Base-by-base conservation (phyloP, 345 rosid genomes). In the Odontarrhena argentea region DNA sequence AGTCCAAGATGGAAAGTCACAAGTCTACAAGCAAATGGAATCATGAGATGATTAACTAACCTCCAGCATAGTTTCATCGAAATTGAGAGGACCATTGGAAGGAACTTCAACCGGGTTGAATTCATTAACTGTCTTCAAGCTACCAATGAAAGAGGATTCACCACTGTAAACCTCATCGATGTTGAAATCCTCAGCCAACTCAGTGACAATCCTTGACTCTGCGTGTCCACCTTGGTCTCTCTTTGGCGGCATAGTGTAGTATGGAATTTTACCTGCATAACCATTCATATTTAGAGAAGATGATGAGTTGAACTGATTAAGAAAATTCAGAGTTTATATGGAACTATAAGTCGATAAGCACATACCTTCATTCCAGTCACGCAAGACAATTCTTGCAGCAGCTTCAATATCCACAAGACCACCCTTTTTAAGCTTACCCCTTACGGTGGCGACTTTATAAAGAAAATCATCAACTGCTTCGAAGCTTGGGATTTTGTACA, bases 341-440 rank as follows among this genome's bases (percentile, higher is more conserved):
- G 2, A 55, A 54, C 50, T 37, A 52, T 37, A 38, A 41, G 34
- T 32, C 0, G 9, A 41, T n/a, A 8, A 13, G 55, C 32, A 32
- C 71, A 36, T 79, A 88, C 96, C 97, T 64, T 86, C 87, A 73
- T 87, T 91, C 97, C 96, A 91, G 79, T 91, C 96, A 55, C 82
- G 97, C 78, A 94, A 81, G 69, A 91, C 84, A 60, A 91, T 85
- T 76, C 88, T 87, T 8, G 99, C 96, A 52, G 96, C 83, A 60
- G 97, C 87, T 8, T 91, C 93, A 46, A 82, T 87, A 74, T 94
- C 96, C 58, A 87, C 87, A 55, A 88, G 60, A 70, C 99, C 97
- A 73, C 99, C 99, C 82, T 94, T 94, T 70, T 88, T 94, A 9
- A 94, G 96, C 82, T 83, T 87, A 34, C 99, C 99, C 74, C 97